Evolutionary conservation across 495 filamentous ascomycete genomes (phyloP), one percentile per base, ranked within the genome.

Genomic region (Lophiotrema nucula): DNA sequence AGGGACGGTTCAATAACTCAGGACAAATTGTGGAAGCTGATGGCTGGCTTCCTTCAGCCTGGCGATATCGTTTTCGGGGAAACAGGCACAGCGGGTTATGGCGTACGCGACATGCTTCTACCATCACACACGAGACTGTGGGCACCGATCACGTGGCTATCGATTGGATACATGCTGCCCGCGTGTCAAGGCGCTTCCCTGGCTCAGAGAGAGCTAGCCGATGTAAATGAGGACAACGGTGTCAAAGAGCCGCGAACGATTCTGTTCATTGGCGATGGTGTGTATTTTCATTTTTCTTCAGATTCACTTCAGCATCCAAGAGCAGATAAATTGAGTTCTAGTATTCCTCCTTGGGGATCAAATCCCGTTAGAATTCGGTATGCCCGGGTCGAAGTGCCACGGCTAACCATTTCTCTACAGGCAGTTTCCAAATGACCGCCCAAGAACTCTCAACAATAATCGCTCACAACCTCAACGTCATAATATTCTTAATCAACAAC

Each of bases 381-480:
- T n/a, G n/a, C n/a, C n/a, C n/a, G n/a, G n/a, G n/a, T n/a, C n/a
- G n/a, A n/a, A n/a, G n/a, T n/a, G n/a, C n/a, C n/a, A n/a, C n/a
- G n/a, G n/a, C n/a, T n/a, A n/a, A n/a, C n/a, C n/a, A n/a, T n/a
- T n/a, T n/a, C n/a, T n/a, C n/a, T n/a, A n/a, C n/a, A n/a, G n/a
- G 91, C 15, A 89, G 86, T 56, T 80, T 91, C 53, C 88, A 96
- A 63, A 73, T 95, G 22, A 92, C 90, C 3, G 81, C 80, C 2
- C 91, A 95, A 66, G 89, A 95, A 69, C 64, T 96, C 38, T 87
- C 85, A 69, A 92, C 90, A 15, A 91, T 95, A 77, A 80, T 95
- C 46, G 78, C 83, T 11, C 83, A 89, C 45, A 76, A 81, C 18
- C 71, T 96, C 33, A 83, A 87, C 46, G 82, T 88, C 4, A 92